Evolutionary conservation across 495 filamentous ascomycete genomes (phyloP).

Genomic region (Cryomyces antarcticus): DNA sequence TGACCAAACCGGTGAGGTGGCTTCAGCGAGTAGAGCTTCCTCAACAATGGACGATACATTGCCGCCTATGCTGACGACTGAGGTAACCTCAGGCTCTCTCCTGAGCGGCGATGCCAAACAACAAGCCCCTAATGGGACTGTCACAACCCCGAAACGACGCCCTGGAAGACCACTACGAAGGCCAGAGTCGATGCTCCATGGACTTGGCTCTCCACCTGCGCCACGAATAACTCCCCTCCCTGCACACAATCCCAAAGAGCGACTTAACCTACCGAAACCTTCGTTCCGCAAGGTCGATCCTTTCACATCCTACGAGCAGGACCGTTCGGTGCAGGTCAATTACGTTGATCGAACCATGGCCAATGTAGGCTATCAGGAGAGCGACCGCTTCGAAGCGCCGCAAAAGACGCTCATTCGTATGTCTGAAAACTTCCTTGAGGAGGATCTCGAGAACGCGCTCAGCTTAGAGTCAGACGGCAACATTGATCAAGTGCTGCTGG

Average conservation of each 20-base stretch:
- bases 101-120: conserved; percentile 6
- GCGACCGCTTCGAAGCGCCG: conserved; percentile 63
- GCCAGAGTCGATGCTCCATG: conserved; percentile 38
- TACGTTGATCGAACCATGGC: conserved; percentile 86
- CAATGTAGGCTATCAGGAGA: conserved; percentile 86
- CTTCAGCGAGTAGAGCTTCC: conserved; percentile 8
- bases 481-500: conserved; percentile 21
- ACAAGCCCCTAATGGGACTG: conserved; percentile 1
- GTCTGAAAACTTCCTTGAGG: conserved; percentile 57
- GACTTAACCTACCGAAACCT: conserved; percentile 43
- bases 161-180: conserved; percentile 43
- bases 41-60: conserved; percentile 8
- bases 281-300: conserved; percentile 35
- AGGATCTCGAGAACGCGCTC: conserved; percentile 52
- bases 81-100: conserved; percentile 19
- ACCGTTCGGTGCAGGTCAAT: conserved; percentile 37
- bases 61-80: background rate
- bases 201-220: conserved; percentile 33
- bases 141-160: conserved; percentile 29
- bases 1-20: conserved; percentile 2
- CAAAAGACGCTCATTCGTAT: conserved; percentile 59
- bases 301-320: conserved; percentile 40
- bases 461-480: conserved; percentile 35
- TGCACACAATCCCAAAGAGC: conserved; percentile 45
- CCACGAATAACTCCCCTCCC: conserved; percentile 40